These are phyloP conservation scores for Vitis amurensis DNA, from an alignment of 164 flowering plant species.

Conservation along the genomic window DNA sequence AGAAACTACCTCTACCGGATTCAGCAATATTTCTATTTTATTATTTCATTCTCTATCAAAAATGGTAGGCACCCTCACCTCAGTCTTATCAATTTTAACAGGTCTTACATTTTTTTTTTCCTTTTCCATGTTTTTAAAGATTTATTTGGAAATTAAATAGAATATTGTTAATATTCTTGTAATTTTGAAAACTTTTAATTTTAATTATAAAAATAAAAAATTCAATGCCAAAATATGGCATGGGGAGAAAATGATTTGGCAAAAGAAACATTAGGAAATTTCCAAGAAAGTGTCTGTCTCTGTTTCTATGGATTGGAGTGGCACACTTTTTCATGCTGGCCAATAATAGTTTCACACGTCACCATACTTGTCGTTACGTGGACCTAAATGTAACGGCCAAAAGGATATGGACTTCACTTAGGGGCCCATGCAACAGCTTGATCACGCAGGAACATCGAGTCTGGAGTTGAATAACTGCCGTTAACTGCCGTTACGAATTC, in stretches of 20 bases:
- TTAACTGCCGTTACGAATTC: background rate
- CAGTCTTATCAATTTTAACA: too few relatives aligned
- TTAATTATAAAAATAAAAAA: background rate
- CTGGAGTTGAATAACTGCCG: too few relatives aligned
- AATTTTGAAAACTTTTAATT: background rate
- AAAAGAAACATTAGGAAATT: slow-evolving; percentile 4
- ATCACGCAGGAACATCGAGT: background rate
- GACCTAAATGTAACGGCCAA: background rate
- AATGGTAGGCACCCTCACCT: too few relatives aligned
- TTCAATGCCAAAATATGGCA: background rate
- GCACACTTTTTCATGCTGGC: background rate
- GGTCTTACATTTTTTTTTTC: too few relatives aligned
- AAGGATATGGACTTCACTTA: background rate
- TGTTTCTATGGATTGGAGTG: slow-evolving; percentile 2
- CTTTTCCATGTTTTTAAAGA: too few relatives aligned
- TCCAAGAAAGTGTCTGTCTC: slow-evolving; percentile 4
- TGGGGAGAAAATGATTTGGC: background rate
- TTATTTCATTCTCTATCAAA: too few relatives aligned
- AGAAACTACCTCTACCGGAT: background rate
- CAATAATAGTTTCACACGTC: background rate
- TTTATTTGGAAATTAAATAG: background rate
- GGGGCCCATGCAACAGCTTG: background rate
- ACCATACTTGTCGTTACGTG: background rate
- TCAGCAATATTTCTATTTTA: background rate
- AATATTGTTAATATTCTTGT: background rate